Conservation (phyloP, 257 asterid genomes). For the Apocynum venetum region DNA sequence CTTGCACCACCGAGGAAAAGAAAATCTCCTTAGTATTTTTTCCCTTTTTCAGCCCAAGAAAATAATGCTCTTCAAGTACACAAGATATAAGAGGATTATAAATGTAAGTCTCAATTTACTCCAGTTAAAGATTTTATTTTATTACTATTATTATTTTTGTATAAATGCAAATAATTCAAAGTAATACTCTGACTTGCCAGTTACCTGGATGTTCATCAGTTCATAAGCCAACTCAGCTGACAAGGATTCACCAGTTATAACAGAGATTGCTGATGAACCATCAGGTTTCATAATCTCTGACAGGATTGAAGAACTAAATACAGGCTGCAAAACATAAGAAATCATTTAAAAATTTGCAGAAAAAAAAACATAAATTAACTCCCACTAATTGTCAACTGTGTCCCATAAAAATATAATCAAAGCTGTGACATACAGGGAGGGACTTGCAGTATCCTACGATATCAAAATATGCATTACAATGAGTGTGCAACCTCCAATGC, state of each 20-base stretch:
- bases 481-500: neutral
- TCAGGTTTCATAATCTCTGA: slow-evolving; percentile 96
- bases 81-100: neutral
- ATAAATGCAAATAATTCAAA: neutral
- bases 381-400: neutral
- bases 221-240: slow-evolving; percentile 94
- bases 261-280: slow-evolving; percentile 77
- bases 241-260: slow-evolving; percentile 66
- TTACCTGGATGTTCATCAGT: slow-evolving; percentile 92
- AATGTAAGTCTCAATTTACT: neutral
- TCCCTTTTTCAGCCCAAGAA: neutral
- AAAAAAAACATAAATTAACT: neutral
- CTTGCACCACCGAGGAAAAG: slow-evolving; percentile 50
- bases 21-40: slow-evolving; percentile 25
- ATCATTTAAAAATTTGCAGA: neutral
- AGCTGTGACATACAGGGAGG: neutral
- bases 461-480: neutral
- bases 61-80: neutral
- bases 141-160: neutral
- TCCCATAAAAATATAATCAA: neutral
- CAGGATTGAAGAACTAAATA: slow-evolving; percentile 80
- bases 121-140: too few relatives aligned
- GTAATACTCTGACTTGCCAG: slow-evolving; percentile 11
- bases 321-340: slow-evolving; percentile 58
- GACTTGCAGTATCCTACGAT: neutral